phyloP scores from a whole-genome alignment of 1,139 yeast species.

The Blastobotrys ciferrii region DNA sequence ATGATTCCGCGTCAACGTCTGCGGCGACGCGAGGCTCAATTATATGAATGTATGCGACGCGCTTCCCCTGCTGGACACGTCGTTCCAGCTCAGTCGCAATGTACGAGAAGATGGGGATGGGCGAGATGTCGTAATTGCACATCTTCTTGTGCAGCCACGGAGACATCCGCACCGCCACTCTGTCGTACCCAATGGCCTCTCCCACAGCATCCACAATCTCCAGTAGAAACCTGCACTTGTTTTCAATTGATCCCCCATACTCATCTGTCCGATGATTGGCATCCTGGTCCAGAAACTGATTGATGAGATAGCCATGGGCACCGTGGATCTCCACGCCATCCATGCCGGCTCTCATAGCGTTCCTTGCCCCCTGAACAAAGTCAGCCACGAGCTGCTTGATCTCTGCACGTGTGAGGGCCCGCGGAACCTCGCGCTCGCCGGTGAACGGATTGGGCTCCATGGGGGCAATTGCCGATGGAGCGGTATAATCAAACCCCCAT shows the following conservation, averaged over 20 bases:
- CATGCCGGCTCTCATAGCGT: slow-evolving; percentile 57
- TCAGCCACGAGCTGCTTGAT: slow-evolving; percentile 41
- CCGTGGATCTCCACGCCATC: slow-evolving; percentile 68
- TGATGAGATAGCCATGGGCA: slow-evolving; percentile 68
- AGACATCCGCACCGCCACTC: slow-evolving; percentile 57
- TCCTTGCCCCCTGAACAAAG: slow-evolving; percentile 46
- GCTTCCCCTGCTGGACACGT: slow-evolving; percentile 37
- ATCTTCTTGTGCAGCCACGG: slow-evolving; percentile 52
- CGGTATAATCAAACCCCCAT: slow-evolving; percentile 1
- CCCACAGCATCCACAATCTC: slow-evolving; percentile 54
- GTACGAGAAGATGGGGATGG: slow-evolving; percentile 32
- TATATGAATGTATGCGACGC: slow-evolving; percentile 52
- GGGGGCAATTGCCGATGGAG: slow-evolving; percentile 3
- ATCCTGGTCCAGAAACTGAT: slow-evolving; percentile 53
- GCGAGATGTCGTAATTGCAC: slow-evolving; percentile 27
- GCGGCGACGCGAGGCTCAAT: slow-evolving; percentile 46
- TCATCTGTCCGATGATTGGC: slow-evolving; percentile 62
- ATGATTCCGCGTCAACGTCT: slow-evolving; percentile 16
- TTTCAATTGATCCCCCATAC: slow-evolving; percentile 68
- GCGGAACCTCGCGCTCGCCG: slow-evolving; percentile 32
- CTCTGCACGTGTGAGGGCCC: slow-evolving; percentile 46
- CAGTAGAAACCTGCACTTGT: slow-evolving; percentile 56
- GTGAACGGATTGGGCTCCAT: slow-evolving; percentile 7
- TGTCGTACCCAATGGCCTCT: slow-evolving; percentile 48
- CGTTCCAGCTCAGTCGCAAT: slow-evolving; percentile 34